phyloP scores from a whole-genome alignment of 2,329 filamentous ascomycete genomes.

The Pseudogymnoascus sp. region DNA sequence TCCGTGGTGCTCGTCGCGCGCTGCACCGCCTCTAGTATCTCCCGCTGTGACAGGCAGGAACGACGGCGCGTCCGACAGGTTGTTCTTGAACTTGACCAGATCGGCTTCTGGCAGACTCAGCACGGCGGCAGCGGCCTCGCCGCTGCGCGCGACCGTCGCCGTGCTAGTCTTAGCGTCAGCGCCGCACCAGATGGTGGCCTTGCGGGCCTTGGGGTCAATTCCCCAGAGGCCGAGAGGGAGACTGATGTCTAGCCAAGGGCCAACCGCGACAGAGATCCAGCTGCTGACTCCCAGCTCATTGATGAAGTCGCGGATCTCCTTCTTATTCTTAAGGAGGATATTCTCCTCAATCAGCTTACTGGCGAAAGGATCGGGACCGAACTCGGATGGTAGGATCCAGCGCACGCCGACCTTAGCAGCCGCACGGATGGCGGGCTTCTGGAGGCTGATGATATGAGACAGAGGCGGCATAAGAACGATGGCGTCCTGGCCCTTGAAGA shows the following conservation, averaged over 20 bases:
- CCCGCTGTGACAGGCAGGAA: conserved; percentile 42
- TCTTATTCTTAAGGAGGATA: conserved; percentile 16
- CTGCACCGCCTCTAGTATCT: conserved; percentile 35
- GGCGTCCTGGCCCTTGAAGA: conserved; percentile 35
- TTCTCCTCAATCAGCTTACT: conserved; percentile 29
- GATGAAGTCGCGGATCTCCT: conserved; percentile 31
- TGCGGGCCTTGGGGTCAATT: conserved; percentile 40
- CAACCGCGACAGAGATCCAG: conserved; percentile 36
- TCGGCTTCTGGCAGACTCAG: conserved; percentile 35
- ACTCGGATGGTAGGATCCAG: conserved; percentile 47
- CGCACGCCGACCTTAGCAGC: conserved; percentile 45
- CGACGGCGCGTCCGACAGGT: conserved; percentile 37
- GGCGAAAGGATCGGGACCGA: conserved; percentile 30
- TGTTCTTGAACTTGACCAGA: conserved; percentile 35
- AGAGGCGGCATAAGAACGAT: conserved; percentile 31
- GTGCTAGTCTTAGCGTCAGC: conserved; percentile 36
- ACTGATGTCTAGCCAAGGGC: conserved; percentile 49
- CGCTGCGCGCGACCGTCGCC: conserved; percentile 45
- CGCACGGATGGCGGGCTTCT: conserved; percentile 41
- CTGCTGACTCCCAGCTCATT: conserved; percentile 32
- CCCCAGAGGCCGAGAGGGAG: conserved; percentile 38
- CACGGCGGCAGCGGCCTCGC: conserved; percentile 45
- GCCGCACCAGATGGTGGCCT: conserved; percentile 44
- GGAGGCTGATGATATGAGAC: conserved; percentile 30
- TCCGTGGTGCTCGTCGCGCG: conserved; percentile 22